A percentile compares a stretch with the other conserved stretches of the same genome.
phyloP scores from a whole-genome alignment of 2,329 filamentous ascomycete species.

The Colletotrichum sp. region DNA sequence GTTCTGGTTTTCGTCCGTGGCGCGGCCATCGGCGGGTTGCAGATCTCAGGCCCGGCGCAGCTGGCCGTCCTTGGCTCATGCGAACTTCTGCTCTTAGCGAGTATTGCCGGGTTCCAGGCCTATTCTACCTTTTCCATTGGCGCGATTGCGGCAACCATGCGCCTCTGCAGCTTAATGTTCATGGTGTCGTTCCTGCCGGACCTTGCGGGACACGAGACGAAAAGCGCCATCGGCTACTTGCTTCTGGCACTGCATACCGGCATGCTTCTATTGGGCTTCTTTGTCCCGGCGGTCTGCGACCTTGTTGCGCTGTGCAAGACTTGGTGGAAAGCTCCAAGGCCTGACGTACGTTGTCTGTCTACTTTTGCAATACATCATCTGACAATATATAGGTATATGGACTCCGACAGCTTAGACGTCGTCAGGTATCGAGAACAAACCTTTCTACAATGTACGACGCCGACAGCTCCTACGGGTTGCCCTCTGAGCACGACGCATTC shows the following conservation, averaged over 20 bases:
- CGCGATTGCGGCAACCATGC: conserved; percentile 24
- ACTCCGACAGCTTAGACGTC: conserved; percentile 31
- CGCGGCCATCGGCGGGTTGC: conserved; percentile 71
- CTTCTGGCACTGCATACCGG: conserved; percentile 69
- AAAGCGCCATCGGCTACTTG: conserved; percentile 73
- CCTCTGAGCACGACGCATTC: neutral
- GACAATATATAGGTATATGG: conserved; percentile 14
- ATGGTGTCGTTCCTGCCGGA: conserved; percentile 60
- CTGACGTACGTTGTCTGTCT: conserved; percentile 13
- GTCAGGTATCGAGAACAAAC: conserved; percentile 16
- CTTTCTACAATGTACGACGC: neutral
- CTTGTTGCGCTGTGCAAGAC: neutral
- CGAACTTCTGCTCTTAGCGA: conserved; percentile 66
- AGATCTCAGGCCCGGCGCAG: conserved; percentile 61
- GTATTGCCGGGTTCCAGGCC: conserved; percentile 19
- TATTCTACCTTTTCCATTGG: conserved; percentile 13
- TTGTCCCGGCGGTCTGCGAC: conserved; percentile 59
- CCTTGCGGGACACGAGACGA: conserved; percentile 63
- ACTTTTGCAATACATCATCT: neutral
- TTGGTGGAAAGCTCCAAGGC: neutral
- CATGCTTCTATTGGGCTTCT: conserved; percentile 72
- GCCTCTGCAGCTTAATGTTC: conserved; percentile 53
- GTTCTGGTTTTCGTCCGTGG: conserved; percentile 69
- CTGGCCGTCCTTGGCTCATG: conserved; percentile 71
- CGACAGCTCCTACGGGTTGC: neutral